Evolutionary conservation across 2,329 filamentous ascomycete genomes (phyloP), one percentile per base, ranked within the genome.

Genomic region (Pseudogymnoascus sp.): DNA sequence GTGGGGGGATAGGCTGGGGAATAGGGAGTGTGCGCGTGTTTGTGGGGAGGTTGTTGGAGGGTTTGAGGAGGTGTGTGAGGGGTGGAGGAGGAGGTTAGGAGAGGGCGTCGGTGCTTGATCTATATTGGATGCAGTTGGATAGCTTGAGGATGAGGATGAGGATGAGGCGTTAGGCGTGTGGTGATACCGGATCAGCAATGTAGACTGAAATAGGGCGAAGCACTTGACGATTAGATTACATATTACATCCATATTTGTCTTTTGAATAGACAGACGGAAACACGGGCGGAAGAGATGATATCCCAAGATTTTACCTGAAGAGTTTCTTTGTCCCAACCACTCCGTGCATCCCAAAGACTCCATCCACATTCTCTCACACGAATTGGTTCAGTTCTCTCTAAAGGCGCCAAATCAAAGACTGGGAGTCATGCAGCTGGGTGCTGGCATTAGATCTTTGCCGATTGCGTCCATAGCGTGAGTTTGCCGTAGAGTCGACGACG

Each of bases 41-140:
- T 98, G 95, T 75, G 83, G 87, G 4, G 91, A 96, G 65, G 93
- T 99, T 1, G 88, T 97, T 35, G 88, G 89, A 53, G 95, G 95
- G 0, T 98, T 99, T 71, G 93, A 97, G 75, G 88, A 92, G 72
- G 87, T 93, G 1, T 97, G 92, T 76, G 88, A 93, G 63, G 84
- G 85, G 63, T 95, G 93, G 89, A 85, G 93, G 72, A 86, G 87
- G 71, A 84, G 89, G 68, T 77, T 96, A 59, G 82, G 41, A 46
- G 41, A 26, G 41, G 41, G 41, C 4, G 41, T 46, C n/a, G 41
- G 41, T 46, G 41, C 41, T 46, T 46, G 41, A 46, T 26, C 41
- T 46, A 26, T 46, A 4, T 46, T 26, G 22, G 41, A 46, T 26
- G 6, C 41, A 26, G 4, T 46, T 46, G 41, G 41, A 46, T 46